Conservation (phyloP, 306 rosid species). For the Castanospermum australe region DNA sequence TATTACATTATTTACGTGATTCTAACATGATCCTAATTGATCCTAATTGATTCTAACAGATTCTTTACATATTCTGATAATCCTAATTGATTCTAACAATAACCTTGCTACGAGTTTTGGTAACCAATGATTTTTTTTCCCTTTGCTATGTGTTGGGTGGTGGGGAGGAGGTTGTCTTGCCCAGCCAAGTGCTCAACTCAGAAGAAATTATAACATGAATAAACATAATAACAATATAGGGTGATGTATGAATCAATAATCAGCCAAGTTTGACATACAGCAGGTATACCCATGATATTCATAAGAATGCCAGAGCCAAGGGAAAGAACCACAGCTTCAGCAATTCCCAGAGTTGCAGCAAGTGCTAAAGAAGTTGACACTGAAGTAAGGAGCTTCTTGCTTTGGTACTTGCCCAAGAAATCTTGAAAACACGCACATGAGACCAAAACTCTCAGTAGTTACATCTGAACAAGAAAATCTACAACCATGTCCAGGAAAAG, state of each 20-base stretch:
- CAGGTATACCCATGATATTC: constrained; percentile 89
- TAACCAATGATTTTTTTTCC: neutral
- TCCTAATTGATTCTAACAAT: too few relatives aligned
- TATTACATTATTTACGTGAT: too few relatives aligned
- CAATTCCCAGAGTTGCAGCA: constrained; percentile 84
- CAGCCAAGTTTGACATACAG: constrained; percentile 73
- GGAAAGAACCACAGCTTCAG: constrained; percentile 73
- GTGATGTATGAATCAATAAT: constrained; percentile 12
- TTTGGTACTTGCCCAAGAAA: constrained; percentile 33
- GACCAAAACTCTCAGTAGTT: constrained; percentile 8
- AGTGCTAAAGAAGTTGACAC: constrained; percentile 80
- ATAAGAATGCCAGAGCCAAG: constrained; percentile 74
- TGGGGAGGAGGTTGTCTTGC: neutral
- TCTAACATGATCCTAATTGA: too few relatives aligned
- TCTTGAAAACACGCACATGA: constrained; percentile 34
- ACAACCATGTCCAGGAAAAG: neutral
- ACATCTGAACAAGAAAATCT: constrained; percentile 13
- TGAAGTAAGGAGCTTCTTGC: constrained; percentile 72
- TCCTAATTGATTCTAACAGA: too few relatives aligned
- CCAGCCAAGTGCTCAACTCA: neutral
- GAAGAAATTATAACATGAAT: constrained; percentile 17
- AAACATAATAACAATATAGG: neutral
- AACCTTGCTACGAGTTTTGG: neutral
- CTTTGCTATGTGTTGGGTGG: neutral
- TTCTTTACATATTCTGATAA: too few relatives aligned